Conservation (phyloP, 352 stramenopile species). For the Phytophthora meadii region DNA sequence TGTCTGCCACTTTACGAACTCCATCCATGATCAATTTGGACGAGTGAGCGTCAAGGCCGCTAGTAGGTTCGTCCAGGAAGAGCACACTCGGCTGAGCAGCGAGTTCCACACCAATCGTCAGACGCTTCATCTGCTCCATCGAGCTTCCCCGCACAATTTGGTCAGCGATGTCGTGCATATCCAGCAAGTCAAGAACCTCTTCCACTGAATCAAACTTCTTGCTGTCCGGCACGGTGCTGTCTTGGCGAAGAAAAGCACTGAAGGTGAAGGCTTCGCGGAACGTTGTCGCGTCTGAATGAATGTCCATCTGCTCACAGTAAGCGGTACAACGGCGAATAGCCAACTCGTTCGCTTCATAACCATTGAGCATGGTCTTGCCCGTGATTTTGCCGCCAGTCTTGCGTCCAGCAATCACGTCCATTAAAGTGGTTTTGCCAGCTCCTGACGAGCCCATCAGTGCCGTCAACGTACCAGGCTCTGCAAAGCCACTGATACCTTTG, state of each 20-base stretch:
- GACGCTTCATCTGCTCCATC: conserved; percentile 10
- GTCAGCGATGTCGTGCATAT: conserved; percentile 10
- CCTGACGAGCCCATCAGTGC: conserved; percentile 13
- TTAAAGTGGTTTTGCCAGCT: conserved; percentile 11
- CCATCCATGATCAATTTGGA: conserved; percentile 15
- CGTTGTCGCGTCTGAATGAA: conserved; percentile 11
- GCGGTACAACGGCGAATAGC: conserved; percentile 14
- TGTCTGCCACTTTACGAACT: conserved; percentile 10
- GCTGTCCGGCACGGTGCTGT: conserved; percentile 5
- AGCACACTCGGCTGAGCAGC: conserved; percentile 9
- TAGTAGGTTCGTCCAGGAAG: conserved; percentile 9
- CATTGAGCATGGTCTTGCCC: conserved; percentile 15
- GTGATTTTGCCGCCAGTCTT: conserved; percentile 13
- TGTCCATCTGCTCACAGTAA: conserved; percentile 28
- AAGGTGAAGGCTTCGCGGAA: conserved; percentile 13
- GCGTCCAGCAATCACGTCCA: conserved; percentile 20
- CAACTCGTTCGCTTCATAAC: conserved; percentile 13
- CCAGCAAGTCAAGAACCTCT: conserved; percentile 10
- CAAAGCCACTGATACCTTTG: conserved; percentile 12
- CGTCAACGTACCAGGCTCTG: conserved; percentile 12
- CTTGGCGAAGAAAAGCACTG: conserved; percentile 76
- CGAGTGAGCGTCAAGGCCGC: conserved; percentile 6
- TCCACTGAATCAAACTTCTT: conserved; percentile 12
- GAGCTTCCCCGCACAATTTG: conserved; percentile 11
- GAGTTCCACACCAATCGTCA: conserved; percentile 7